Conservation (phyloP, 257 asterid genomes). For the Fraxinus quadrangulata region DNA sequence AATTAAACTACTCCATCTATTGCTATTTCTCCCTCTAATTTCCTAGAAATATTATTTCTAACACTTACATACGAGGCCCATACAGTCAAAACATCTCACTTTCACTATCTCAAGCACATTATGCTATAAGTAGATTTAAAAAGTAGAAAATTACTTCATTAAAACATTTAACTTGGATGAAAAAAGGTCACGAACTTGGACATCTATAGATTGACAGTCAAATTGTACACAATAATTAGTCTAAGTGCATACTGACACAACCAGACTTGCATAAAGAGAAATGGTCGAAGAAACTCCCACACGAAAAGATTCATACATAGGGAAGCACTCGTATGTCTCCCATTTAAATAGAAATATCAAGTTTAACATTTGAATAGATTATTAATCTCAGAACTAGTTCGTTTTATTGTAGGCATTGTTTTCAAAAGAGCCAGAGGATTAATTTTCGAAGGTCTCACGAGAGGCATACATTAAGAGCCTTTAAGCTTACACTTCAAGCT, state of each 20-base stretch:
- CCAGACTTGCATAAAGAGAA: not conserved
- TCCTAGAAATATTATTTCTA: constrained; percentile 1
- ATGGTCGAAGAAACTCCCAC: not conserved
- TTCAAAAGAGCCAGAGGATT: not conserved
- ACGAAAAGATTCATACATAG: constrained; percentile 7
- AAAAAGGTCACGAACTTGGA: not conserved
- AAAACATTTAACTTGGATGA: not conserved
- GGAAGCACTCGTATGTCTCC: constrained; percentile 2
- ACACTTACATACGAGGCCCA: not conserved
- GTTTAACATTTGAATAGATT: not conserved
- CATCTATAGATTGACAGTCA: not conserved
- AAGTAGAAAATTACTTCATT: not conserved
- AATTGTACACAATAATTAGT: not conserved
- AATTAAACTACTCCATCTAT: constrained; percentile 3
- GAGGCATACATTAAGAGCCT: not conserved
- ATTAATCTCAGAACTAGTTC: not conserved
- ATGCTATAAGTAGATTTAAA: not conserved
- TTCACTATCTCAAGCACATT: not conserved
- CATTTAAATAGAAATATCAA: constrained; percentile 6
- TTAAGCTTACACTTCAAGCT: not conserved
- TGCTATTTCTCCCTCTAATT: not conserved
- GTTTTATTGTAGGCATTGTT: not conserved
- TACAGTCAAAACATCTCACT: not conserved
- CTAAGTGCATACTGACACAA: not conserved
- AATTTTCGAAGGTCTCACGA: not conserved